phyloP scores from a whole-genome alignment of 1,139 yeast species.

The Meyerozyma guilliermondii region DNA sequence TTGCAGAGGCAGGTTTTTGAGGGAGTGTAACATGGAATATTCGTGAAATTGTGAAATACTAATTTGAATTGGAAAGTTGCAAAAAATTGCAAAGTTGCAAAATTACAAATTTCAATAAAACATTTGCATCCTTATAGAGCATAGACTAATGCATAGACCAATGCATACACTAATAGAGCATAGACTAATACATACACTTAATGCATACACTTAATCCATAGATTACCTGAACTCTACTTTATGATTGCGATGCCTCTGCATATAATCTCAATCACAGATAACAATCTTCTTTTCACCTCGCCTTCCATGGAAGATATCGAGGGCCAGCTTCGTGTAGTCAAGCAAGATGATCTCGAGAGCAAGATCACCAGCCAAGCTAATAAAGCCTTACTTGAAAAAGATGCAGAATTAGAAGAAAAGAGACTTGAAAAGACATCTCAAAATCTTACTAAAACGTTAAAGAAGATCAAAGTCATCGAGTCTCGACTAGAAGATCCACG shows the following conservation, averaged over 20 bases:
- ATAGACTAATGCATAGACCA: no score
- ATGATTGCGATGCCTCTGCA: neutral
- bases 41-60: no score
- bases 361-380: slow-evolving; percentile 70
- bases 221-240: no score
- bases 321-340: slow-evolving; percentile 39
- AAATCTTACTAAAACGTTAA: slow-evolving; percentile 37
- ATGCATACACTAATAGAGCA: no score
- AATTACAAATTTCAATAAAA: neutral
- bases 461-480: slow-evolving; percentile 43
- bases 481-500: slow-evolving; percentile 46
- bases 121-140: neutral
- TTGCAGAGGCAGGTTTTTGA: slow-evolving; percentile 21
- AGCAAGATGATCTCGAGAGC: slow-evolving; percentile 71
- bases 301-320: neutral
- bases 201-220: no score
- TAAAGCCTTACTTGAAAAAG: slow-evolving; percentile 52
- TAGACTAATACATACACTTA: no score
- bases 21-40: no score
- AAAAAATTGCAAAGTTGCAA: neutral
- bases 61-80: no score
- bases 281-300: neutral
- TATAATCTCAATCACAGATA: neutral
- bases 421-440: slow-evolving; percentile 63
- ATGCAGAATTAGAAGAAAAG: slow-evolving; percentile 67